These are phyloP conservation scores for Tricholoma bakamatsutake DNA, from an alignment of 768 basidiomycete genomes.

Conservation along the genomic window DNA sequence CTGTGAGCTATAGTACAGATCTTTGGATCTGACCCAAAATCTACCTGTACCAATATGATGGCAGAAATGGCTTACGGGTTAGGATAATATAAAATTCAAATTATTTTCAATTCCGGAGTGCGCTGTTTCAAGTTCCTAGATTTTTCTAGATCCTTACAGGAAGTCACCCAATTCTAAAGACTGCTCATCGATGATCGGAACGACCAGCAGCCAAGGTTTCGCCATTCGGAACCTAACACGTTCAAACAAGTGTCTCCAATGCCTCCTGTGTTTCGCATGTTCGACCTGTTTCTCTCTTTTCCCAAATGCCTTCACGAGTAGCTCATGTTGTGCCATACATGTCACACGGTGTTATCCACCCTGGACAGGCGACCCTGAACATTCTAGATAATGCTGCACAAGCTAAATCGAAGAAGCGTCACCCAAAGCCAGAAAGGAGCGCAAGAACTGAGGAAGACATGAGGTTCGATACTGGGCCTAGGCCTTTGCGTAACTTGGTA, in stretches of 20 bases:
- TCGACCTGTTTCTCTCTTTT: conserved; percentile 27
- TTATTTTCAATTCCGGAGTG: no score
- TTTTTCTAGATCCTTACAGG: no score
- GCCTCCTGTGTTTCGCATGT: conserved; percentile 38
- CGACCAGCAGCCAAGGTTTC: no score
- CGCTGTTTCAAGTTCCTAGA: no score
- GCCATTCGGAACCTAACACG: neutral
- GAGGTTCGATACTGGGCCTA: conserved; percentile 39
- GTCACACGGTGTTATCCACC: conserved; percentile 48
- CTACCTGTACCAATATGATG: no score
- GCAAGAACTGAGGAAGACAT: conserved; percentile 39
- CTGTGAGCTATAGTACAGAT: no score
- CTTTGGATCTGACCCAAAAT: no score
- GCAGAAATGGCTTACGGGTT: no score
- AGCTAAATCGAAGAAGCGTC: conserved; percentile 36
- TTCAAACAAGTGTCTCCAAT: conserved; percentile 33
- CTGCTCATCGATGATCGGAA: no score
- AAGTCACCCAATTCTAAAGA: no score
- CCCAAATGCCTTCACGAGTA: conserved; percentile 42
- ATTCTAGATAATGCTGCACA: conserved; percentile 49
- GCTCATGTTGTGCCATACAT: conserved; percentile 52
- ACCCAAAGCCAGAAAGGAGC: conserved; percentile 33
- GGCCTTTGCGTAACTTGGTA: conserved; percentile 19
- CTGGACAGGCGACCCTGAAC: conserved; percentile 43
- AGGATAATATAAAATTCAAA: no score